Base-by-base conservation (phyloP, 2,329 filamentous ascomycete species). In the Claviceps maximensis region DNA sequence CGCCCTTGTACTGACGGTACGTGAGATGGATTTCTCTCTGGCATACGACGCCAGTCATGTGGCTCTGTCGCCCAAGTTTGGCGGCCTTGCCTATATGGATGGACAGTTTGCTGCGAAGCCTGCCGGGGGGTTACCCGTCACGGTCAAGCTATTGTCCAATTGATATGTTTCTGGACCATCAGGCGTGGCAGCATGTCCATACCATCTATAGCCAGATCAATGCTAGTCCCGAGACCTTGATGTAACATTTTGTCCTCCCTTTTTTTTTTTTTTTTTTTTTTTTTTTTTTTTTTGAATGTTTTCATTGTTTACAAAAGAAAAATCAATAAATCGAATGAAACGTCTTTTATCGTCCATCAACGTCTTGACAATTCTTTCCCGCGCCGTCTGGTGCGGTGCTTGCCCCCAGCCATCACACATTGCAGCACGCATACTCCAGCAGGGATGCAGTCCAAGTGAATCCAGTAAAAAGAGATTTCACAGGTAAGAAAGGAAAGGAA, bases 101-200 rank as follows among this genome's bases (percentile, higher is more conserved):
- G 50, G 50, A 12, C 23, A n/a, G 15, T 51, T 51, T 46, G 27
- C 50, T 27, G 50, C 50, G 23, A 51, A 51, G 23, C 50, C 50
- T 15, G 50, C 50, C 23, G 40, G 47, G n/a, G 50, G 50, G 9
- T 19, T 52, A 17, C 50, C 50, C 7, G 50, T 47, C 23, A 52
- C 50, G 25, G 50, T 41, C 31, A 51, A 51, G 23, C 42, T 17
- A 13, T 4, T 51, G 33, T 13, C 42, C 17, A 31, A 23, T 19
- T 46, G 50, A 51, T 6, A 17, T 13, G 33, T 17, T 38, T 8
- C 31, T 33, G 31, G 27, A 8, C 7, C n/a, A 21, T n/a, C 19
- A 4, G n/a, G n/a, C n/a, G n/a, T 7, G 41, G 41, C 41, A 23
- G 3, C 13, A 44, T 15, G 41, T 15, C 21, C 21, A 25, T 44